Evolutionary conservation across 331 rosid genomes (phyloP).

Genomic region (Dryas integrifolia): DNA sequence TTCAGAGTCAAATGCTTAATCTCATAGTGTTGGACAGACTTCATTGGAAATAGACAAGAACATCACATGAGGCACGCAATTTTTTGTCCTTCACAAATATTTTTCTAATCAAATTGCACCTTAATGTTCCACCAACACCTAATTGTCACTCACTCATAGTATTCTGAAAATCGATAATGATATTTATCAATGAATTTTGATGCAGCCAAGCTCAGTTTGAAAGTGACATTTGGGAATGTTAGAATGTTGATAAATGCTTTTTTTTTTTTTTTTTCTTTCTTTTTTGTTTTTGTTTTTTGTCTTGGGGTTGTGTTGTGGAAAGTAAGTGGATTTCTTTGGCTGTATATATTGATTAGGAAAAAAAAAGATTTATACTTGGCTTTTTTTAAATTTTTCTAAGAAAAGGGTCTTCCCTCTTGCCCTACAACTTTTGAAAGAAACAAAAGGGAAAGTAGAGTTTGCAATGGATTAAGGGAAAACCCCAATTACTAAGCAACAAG

Average conservation of each 20-base stretch:
- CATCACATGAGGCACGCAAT: background rate
- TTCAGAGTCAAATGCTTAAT: slow-evolving; percentile 28
- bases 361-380: too few species aligned
- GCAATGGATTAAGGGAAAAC: slow-evolving; percentile 1
- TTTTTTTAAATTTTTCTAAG: too few species aligned
- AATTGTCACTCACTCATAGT: background rate
- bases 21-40: slow-evolving; percentile 2
- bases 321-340: slow-evolving; percentile 5
- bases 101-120: background rate
- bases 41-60: background rate
- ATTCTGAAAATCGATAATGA: background rate
- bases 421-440: background rate
- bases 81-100: background rate
- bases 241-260: background rate
- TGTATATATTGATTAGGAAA: background rate
- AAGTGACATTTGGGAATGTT: too few species aligned
- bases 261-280: background rate
- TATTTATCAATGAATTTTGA: background rate
- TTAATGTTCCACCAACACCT: background rate
- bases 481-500: background rate
- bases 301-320: background rate
- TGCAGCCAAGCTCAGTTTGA: too few species aligned
- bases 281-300: too few species aligned
- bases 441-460: background rate
- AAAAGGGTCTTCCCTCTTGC: background rate